Conservation (phyloP, 495 filamentous ascomycete genomes). For the Aspergillus bridgeri region DNA sequence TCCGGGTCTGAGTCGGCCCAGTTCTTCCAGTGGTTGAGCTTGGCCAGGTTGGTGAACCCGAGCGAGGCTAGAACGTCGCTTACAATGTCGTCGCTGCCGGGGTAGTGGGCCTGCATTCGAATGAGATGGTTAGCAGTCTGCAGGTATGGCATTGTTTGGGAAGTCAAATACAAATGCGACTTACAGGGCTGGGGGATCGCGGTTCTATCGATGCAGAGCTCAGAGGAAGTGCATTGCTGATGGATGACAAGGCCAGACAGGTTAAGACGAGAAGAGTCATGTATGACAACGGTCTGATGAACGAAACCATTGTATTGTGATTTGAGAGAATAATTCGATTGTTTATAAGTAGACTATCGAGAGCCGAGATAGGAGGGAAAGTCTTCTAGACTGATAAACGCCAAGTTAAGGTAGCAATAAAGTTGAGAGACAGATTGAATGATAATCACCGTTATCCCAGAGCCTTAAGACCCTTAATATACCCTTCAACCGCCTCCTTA, state of each 20-base stretch:
- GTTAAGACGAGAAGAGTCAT: conserved; percentile 6
- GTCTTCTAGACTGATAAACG: not conserved
- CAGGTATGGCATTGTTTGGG: not conserved
- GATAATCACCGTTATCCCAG: not conserved
- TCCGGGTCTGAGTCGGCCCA: not conserved
- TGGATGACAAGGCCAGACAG: conserved; percentile 8
- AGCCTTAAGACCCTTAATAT: not conserved
- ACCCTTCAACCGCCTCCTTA: not conserved
- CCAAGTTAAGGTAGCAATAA: not conserved
- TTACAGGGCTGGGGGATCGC: conserved; percentile 14
- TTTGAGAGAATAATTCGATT: not conserved
- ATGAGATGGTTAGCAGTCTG: conserved; percentile 22
- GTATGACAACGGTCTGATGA: conserved; percentile 3
- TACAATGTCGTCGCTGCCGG: conserved; percentile 25
- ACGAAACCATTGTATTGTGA: conserved; percentile 9
- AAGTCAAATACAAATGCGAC: not conserved
- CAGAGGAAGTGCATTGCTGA: conserved; percentile 10
- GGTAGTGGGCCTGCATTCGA: conserved; percentile 1
- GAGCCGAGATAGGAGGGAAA: not conserved
- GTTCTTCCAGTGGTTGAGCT: conserved; percentile 16
- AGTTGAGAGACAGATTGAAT: not conserved
- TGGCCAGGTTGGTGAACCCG: conserved; percentile 17
- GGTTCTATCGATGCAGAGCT: not conserved
- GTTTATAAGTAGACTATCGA: not conserved
- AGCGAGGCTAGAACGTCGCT: conserved; percentile 19